Percentiles rank a stretch among this genome's conserved stretches.
Conservation (phyloP, 108 stramenopile genomes). For the Skeletonema grethae region DNA sequence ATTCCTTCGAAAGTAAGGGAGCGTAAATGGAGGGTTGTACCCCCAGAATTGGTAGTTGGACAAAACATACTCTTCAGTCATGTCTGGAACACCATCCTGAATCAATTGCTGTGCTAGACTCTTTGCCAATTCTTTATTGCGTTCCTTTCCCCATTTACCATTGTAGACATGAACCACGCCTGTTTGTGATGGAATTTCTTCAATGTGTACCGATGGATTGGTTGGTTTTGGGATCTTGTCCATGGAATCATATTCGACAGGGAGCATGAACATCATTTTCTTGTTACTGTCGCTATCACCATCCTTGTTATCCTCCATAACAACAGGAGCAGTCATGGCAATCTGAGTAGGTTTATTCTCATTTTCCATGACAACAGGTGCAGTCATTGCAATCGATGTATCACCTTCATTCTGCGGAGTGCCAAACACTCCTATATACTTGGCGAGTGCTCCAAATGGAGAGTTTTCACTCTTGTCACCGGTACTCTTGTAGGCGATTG, state of each 20-base stretch:
- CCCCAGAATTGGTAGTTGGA: slow-evolving; percentile 76
- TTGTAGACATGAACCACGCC: slow-evolving; percentile 82
- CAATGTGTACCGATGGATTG: slow-evolving; percentile 66
- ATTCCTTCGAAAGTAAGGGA: slow-evolving; percentile 85
- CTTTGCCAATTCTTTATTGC: slow-evolving; percentile 46
- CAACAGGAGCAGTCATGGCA: slow-evolving; percentile 84
- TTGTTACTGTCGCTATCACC: slow-evolving; percentile 27
- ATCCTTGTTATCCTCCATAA: slow-evolving; percentile 37
- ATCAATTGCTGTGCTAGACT: slow-evolving; percentile 55
- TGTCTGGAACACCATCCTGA: slow-evolving; percentile 58
- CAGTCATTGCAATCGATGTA: slow-evolving; percentile 78
- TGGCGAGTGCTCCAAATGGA: slow-evolving; percentile 67
- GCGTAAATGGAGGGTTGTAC: slow-evolving; percentile 87
- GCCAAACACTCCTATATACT: slow-evolving; percentile 88
- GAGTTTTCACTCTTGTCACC: slow-evolving; percentile 32
- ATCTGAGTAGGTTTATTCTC: slow-evolving; percentile 36
- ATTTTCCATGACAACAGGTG: slow-evolving; percentile 71
- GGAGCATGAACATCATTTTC: slow-evolving; percentile 87
- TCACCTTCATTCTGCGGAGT: slow-evolving; percentile 68
- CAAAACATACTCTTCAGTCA: slow-evolving; percentile 57
- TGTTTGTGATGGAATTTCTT: slow-evolving; percentile 56
- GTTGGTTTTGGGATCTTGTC: slow-evolving; percentile 83
- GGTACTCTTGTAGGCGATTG: slow-evolving; percentile 20
- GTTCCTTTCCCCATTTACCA: slow-evolving; percentile 45
- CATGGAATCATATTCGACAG: slow-evolving; percentile 69